Evolutionary conservation across 2,329 filamentous ascomycete species (phyloP), one percentile per base, ranked within the genome.

Genomic region (Fusarium sp.): DNA sequence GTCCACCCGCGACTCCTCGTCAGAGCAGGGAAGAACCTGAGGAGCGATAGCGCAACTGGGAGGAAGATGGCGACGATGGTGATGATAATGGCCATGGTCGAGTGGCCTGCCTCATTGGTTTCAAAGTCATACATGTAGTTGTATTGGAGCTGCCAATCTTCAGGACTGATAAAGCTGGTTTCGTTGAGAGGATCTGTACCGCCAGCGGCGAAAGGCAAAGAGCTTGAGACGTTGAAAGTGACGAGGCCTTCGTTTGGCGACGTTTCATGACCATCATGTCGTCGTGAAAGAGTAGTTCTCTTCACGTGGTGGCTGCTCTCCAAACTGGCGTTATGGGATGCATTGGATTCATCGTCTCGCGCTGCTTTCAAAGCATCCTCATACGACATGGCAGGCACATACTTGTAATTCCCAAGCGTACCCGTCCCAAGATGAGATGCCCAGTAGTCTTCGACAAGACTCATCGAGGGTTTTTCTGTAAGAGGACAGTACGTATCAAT

Each of bases 61-160:
- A 77, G 67, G 7, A 75, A 69, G 12, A 78, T 68, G 15, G 76
- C 75, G 8, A 79, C 64, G 17, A 75, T 65, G 40, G 77, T 49
- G 20, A 69, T 65, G 21, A 76, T 61, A 14, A 36, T 52, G 2
- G 51, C 36, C 11, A 30, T 39, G 3, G 26, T 47, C 30, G 71
- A 67, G 42, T 75, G 73, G 5, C 73, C 67, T 2, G 34, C 55
- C 47, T 79, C 77, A 36, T 85, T 86, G 62, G 76, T 76, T 48
- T 87, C 84, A 39, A 85, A 85, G 55, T 85, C 82, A 11, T 81
- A 69, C 76, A 84, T 81, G 50, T 83, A 83, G 64, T 82, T 86
- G 75, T 86, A 86, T 68, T 85, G 72, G 14, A 69, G 53, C 54
- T 75, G 72, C 75, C 75, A 79, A 42, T 75, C 72, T 12, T 64